Percentiles rank a stretch among this genome's conserved stretches.
phyloP scores from a whole-genome alignment of 352 stramenopile genomes.

The Thalassiosira ordinaria region DNA sequence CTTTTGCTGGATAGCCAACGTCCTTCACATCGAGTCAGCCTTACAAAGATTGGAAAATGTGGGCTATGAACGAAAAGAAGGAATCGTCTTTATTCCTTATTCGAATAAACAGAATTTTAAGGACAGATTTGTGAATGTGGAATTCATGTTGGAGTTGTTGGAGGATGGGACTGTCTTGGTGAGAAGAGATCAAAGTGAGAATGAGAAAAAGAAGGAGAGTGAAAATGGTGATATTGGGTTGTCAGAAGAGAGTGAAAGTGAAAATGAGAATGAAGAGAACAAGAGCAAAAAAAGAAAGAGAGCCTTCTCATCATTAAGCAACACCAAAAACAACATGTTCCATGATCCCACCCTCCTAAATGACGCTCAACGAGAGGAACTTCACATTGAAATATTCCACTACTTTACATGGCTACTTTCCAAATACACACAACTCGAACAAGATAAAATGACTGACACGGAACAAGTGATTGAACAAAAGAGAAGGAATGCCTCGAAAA shows the following conservation, averaged over 20 bases:
- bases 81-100: neutral
- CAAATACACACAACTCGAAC: neutral
- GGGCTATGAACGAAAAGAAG: neutral
- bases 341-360: neutral
- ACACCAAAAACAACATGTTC: neutral
- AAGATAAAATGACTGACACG: neutral
- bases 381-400: constrained; percentile 19
- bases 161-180: too few relatives aligned
- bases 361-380: constrained; percentile 10
- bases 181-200: too few relatives aligned
- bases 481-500: neutral
- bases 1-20: neutral
- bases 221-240: constrained; percentile 3
- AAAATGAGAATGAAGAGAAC: neutral
- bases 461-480: neutral
- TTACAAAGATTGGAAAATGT: neutral
- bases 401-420: constrained; percentile 12
- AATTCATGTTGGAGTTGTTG: too few relatives aligned
- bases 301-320: too few relatives aligned
- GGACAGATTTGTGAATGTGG: too few relatives aligned
- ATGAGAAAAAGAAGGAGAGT: too few relatives aligned
- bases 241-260: neutral
- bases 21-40: neutral
- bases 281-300: neutral
- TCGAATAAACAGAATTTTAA: neutral